These are phyloP conservation scores for Ustilago hordei DNA, from an alignment of 1,284 basidiomycete genomes.

Conservation along the genomic window DNA sequence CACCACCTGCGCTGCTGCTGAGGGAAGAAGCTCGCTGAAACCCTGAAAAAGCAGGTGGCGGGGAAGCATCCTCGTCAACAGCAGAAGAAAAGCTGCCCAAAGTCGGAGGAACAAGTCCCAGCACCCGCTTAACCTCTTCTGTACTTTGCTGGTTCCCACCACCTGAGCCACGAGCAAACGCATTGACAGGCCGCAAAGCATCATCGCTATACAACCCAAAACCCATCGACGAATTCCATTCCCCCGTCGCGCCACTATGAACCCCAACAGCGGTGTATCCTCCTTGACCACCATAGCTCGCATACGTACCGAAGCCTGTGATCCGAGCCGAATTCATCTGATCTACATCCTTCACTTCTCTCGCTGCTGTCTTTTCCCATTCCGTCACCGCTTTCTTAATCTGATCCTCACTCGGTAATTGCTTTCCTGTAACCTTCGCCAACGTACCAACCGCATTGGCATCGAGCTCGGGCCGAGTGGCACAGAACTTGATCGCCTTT, in stretches of 20 bases:
- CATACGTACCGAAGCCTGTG: conserved; percentile 36
- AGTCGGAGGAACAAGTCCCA: conserved; percentile 20
- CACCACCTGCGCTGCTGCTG: neutral
- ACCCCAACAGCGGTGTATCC: conserved; percentile 30
- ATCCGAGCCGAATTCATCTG: conserved; percentile 39
- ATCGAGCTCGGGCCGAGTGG: conserved; percentile 30
- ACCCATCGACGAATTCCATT: conserved; percentile 46
- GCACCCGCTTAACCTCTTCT: conserved; percentile 12
- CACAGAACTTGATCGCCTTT: conserved; percentile 35
- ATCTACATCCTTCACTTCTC: conserved; percentile 37
- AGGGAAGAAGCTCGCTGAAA: conserved; percentile 47
- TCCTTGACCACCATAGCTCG: conserved; percentile 40
- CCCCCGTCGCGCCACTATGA: conserved; percentile 42
- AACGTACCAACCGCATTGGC: conserved; percentile 17
- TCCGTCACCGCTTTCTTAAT: conserved; percentile 18
- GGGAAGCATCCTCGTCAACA: conserved; percentile 30
- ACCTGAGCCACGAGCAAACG: neutral
- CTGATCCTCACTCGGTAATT: conserved; percentile 10
- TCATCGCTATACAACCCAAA: conserved; percentile 34
- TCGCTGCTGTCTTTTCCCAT: conserved; percentile 25
- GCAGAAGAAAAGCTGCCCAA: conserved; percentile 43
- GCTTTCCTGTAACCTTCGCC: conserved; percentile 29
- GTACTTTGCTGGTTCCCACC: conserved; percentile 3
- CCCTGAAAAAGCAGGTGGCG: conserved; percentile 18
- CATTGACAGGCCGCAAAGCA: conserved; percentile 10